Base-by-base conservation (phyloP, 129 eudicot species). In the Artemisia tridentata region DNA sequence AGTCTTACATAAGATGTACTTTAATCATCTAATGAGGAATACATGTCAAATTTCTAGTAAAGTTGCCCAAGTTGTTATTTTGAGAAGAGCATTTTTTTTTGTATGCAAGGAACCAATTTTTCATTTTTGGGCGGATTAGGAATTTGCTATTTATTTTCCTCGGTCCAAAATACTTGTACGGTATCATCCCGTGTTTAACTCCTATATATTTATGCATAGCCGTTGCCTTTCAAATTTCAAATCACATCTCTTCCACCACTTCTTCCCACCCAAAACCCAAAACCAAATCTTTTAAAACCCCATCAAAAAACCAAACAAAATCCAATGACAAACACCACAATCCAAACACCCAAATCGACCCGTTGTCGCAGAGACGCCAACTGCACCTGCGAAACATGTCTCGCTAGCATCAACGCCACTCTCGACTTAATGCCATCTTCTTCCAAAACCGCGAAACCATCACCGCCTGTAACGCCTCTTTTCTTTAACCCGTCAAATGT, bases 321-420 rank as follows among this genome's bases (percentile, higher is more conserved):
- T 45, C 59, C 52, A 43, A 88, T 84, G 88, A 77, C 78, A 75
- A 48, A 87, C 20, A 20, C 48, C 17, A 55, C 57, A 10, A 38
- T 38, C 45, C 67, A 53, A 58, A 71, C 89, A 46, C 86, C 95
- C 65, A 75, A 79, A 4, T 84, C 90, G 71, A 90, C 86, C 7
- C 86, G 80, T 21, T 92, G 98, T 82, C 81, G 86, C 23, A 82
- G 82, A 86, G 96, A 88, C 74, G 88, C 98, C 67, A 86, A 86
- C 60, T 92, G 98, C 74, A 78, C 53, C 43, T 92, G 98, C 75
- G 68, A 83, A 11, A 86, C 87, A 65, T 92, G 96, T 70, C 68
- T 88, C 46, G 96, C 72, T 5, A 88, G 96, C 80, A 65, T 88
- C 69, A 88, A 81, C 1, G 87, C 91, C 1, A 92, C 91, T 49